Evolutionary conservation across 1,284 basidiomycete genomes (phyloP).

Genomic region (Trichosporon sp.): DNA sequence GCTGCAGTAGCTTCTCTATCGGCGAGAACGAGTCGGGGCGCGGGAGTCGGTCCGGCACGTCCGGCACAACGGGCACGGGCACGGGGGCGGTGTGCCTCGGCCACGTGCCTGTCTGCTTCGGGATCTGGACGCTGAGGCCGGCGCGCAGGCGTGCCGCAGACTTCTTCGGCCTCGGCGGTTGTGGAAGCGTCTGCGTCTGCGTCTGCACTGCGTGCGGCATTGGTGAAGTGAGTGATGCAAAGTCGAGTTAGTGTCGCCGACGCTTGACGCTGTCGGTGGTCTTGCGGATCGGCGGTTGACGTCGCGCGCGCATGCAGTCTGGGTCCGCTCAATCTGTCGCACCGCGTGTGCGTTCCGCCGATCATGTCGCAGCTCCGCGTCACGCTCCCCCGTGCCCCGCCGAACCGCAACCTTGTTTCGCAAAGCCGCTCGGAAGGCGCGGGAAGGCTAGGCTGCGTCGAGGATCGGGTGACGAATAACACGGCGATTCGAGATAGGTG

Average conservation of each 20-base stretch:
- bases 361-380: not conserved
- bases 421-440: not conserved
- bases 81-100: not conserved
- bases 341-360: not conserved
- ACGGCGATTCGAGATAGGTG: not conserved
- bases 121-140: not conserved
- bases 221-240: not conserved
- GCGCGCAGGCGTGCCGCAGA: not conserved
- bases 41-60: too few relatives aligned
- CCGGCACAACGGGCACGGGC: too few relatives aligned
- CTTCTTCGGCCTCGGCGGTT: not conserved
- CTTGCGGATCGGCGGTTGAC: not conserved
- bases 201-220: not conserved
- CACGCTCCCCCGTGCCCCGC: too few relatives aligned
- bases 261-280: not conserved
- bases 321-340: not conserved
- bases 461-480: not conserved
- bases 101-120: not conserved
- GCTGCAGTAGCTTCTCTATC: not conserved
- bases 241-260: not conserved
- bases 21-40: not conserved
- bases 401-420: too few relatives aligned
- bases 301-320: not conserved
- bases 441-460: not conserved
- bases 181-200: not conserved